phyloP scores from a whole-genome alignment of 2,329 filamentous ascomycete species.

The Monilinia aucupariae region DNA sequence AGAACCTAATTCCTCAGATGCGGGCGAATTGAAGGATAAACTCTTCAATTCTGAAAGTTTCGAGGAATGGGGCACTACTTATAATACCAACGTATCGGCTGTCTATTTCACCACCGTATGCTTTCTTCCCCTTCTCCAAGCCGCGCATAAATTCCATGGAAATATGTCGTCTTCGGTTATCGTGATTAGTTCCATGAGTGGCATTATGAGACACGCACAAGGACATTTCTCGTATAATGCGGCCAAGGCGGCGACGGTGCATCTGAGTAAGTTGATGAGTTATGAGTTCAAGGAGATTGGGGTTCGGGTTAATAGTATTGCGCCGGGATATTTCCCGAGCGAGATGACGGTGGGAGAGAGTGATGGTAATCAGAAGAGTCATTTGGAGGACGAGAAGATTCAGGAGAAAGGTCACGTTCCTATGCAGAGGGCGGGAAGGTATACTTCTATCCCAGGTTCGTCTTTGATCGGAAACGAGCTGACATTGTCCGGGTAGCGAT shows the following conservation, averaged over 20 bases:
- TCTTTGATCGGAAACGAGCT: not conserved
- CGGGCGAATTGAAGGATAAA: constrained; percentile 48
- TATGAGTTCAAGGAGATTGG: constrained; percentile 49
- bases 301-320: constrained; percentile 52
- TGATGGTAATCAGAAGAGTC: constrained; percentile 45
- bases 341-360: constrained; percentile 45
- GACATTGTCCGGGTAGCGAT: constrained; percentile 30
- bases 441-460: not conserved
- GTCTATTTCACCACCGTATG: constrained; percentile 60
- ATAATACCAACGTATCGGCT: constrained; percentile 65
- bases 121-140: constrained; percentile 55
- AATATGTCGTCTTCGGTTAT: constrained; percentile 29
- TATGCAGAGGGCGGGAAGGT: constrained; percentile 42
- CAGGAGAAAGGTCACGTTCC: constrained; percentile 48
- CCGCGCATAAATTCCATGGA: constrained; percentile 43
- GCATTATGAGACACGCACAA: constrained; percentile 30
- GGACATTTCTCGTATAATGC: constrained; percentile 37
- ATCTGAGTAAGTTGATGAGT: constrained; percentile 51
- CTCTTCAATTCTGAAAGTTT: constrained; percentile 53
- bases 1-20: constrained; percentile 40
- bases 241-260: constrained; percentile 45
- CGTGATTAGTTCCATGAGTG: constrained; percentile 31
- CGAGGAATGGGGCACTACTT: constrained; percentile 64
- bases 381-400: constrained; percentile 45
- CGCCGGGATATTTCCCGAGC: constrained; percentile 43